Evolutionary conservation across 2,329 filamentous ascomycete genomes (phyloP), one percentile per base, ranked within the genome.

Genomic region (Colletotrichum kahawae): DNA sequence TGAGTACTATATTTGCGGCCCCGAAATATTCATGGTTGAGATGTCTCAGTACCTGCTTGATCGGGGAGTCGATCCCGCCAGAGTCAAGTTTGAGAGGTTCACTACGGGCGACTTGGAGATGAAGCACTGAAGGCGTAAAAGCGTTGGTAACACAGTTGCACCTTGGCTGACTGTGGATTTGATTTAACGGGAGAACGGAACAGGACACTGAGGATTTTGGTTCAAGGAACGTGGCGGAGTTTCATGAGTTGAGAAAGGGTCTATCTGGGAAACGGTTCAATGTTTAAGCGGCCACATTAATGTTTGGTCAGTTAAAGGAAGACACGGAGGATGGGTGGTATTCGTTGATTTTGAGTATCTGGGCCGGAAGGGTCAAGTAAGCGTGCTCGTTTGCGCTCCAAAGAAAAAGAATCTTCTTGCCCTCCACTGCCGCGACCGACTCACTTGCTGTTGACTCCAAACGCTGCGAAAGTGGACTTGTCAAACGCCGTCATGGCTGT

Each of bases 1-100:
- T 5, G 88, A 90, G 81, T 91, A 90, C 78, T 90, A 84, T 77
- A 85, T 91, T 65, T 91, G 89, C 75, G 89, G 89, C 0, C 88
- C 89, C 1, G 88, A 90, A 81, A 84, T 86, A 75, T 90, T 91
- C 77, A 90, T 90, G 88, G 77, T 85, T 4, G 88, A 90, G 78
- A 87, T 89, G 82, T 83, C 84, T 4, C 81, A 83, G 67, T 87
- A 84, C 62, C 81, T 90, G 65, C 81, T 83, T 70, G 77, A 81
- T 13, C 82, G 86, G 67, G 84, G 86, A 34, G 84, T 89, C 4
- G 80, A 80, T 21, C 75, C 81, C 4, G 71, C 77, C 18, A 83
- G 86, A 56, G 82, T 89, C 78, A 85, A 87, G 75, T 86, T 85
- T 65, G 87, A 89, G 79, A 80, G 88, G 14, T 88, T 90, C 79